These are phyloP conservation scores for Heracleum sosnowskyi DNA, from an alignment of 129 eudicot species.

Conservation along the genomic window DNA sequence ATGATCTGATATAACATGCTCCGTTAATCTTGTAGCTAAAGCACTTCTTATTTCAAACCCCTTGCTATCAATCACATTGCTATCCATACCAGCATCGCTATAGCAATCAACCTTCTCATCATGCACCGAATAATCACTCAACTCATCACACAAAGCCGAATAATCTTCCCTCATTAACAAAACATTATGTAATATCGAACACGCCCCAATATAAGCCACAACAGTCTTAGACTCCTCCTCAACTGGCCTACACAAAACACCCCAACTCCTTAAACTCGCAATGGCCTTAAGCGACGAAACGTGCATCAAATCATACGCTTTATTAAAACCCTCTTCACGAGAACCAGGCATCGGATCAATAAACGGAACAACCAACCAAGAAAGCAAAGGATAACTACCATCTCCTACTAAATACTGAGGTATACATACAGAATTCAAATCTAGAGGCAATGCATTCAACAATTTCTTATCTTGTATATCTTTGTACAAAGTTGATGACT, in stretches of 20 bases:
- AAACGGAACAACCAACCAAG: constrained; percentile 70
- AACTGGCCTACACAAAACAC: constrained; percentile 54
- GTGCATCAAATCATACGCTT: constrained; percentile 22
- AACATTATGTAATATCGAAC: constrained; percentile 80
- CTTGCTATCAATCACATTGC: constrained; percentile 22
- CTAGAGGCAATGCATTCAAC: constrained; percentile 28
- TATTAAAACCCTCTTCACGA: constrained; percentile 48
- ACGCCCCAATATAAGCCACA: constrained; percentile 78
- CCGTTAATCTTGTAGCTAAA: constrained; percentile 58
- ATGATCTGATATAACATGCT: neutral
- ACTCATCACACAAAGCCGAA: constrained; percentile 43
- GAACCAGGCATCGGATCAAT: constrained; percentile 36
- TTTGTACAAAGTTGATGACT: constrained; percentile 44
- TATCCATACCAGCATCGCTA: constrained; percentile 19
- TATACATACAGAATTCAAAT: constrained; percentile 37
- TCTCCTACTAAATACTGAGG: constrained; percentile 73
- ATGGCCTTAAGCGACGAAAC: constrained; percentile 34
- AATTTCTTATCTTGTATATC: constrained; percentile 43
- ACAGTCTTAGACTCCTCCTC: constrained; percentile 46
- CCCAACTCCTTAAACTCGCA: constrained; percentile 82
- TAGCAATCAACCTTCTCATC: neutral
- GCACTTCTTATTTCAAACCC: constrained; percentile 48
- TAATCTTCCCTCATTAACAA: constrained; percentile 76
- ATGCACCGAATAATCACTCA: constrained; percentile 21
- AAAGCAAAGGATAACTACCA: constrained; percentile 48